Base-by-base conservation (phyloP, 1,284 basidiomycete species). In the Phylloboletellus chloephorus region DNA sequence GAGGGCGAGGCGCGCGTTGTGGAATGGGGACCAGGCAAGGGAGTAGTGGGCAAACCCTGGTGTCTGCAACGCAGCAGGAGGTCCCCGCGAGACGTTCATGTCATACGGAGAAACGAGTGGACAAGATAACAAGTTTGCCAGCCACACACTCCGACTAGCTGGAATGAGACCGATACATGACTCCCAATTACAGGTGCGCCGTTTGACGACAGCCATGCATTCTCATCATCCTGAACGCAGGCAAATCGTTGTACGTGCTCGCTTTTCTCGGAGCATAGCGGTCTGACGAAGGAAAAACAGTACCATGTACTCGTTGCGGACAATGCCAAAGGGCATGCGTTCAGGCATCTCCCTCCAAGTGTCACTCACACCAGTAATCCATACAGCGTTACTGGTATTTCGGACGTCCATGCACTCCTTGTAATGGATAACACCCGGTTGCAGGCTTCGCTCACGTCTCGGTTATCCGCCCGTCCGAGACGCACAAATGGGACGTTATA, bases 1-100 rank as follows among this genome's bases (percentile, higher is more conserved):
- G 13, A 96, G 71, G 1, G 94, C 95, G 20, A 97, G 65, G 17
- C 82, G 76, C 12, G 75, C 71, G 10, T 79, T 83, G 62, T 88
- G 89, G 63, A 96, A 98, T 4, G 95, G 95, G 0, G 91, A 95
- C 84, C 90, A 98, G 7, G 86, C 79, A 28, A 96, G 55, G 2
- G 79, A 68, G 61, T 96, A 95, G 61, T 95, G 93, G 0, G 94
- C 84, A 64, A 89, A 96, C 6, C 82, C 82, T 17, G 87, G 84
- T 0, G 88, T 91, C 20, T 81, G 77, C 11, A 88, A 49, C 21
- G 69, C 59, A 15, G 73, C 67, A 31, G 79, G 74, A 17, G 71
- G 68, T 32, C 59, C 51, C 37, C 51, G 61, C 42, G 52, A 46
- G 26, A 56, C 57, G 56, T 69, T 74, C 75, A 79, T 79, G 19